These are phyloP conservation scores for Malus hybrid DNA, from an alignment of 331 rosid species.

Conservation along the genomic window DNA sequence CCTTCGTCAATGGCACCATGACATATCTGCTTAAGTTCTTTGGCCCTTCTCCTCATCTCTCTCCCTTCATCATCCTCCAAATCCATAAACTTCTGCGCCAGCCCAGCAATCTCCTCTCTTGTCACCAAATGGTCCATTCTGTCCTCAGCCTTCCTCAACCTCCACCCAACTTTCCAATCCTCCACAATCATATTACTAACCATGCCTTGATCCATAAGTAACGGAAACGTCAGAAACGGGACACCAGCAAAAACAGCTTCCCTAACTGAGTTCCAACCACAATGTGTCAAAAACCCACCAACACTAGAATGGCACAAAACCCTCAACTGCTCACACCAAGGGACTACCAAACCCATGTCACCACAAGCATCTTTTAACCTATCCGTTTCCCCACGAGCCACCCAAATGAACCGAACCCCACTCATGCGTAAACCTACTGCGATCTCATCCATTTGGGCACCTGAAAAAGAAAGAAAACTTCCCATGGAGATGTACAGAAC, in stretches of 20 bases:
- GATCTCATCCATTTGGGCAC: slow-evolving; percentile 41
- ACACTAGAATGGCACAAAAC: slow-evolving; percentile 37
- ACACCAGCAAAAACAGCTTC: slow-evolving; percentile 41
- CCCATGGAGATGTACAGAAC: slow-evolving; percentile 55
- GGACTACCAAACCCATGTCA: slow-evolving; percentile 25
- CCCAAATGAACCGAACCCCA: slow-evolving; percentile 37
- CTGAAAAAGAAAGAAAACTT: slow-evolving; percentile 34
- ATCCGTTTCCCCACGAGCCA: slow-evolving; percentile 22
- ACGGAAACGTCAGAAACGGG: slow-evolving; percentile 41
- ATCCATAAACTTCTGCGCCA: slow-evolving; percentile 27
- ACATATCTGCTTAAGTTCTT: slow-evolving; percentile 5
- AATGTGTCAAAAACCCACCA: slow-evolving; percentile 46
- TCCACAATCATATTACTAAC: slow-evolving; percentile 29
- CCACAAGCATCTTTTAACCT: slow-evolving; percentile 26
- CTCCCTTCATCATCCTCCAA: slow-evolving; percentile 21
- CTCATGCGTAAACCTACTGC: slow-evolving; percentile 20
- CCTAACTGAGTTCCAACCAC: slow-evolving; percentile 51
- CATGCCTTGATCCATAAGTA: slow-evolving; percentile 32
- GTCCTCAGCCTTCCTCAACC: slow-evolving; percentile 23
- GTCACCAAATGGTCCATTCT: slow-evolving; percentile 18
- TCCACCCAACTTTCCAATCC: slow-evolving; percentile 47
- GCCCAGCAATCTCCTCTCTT: slow-evolving; percentile 23
- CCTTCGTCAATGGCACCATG: slow-evolving; percentile 10
- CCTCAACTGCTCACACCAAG: slow-evolving; percentile 53
- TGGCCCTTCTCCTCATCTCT: slow-evolving; percentile 26